Evolutionary conservation across 2,329 filamentous ascomycete genomes (phyloP), one percentile per base, ranked within the genome.

Genomic region (Trichoderma gracile): DNA sequence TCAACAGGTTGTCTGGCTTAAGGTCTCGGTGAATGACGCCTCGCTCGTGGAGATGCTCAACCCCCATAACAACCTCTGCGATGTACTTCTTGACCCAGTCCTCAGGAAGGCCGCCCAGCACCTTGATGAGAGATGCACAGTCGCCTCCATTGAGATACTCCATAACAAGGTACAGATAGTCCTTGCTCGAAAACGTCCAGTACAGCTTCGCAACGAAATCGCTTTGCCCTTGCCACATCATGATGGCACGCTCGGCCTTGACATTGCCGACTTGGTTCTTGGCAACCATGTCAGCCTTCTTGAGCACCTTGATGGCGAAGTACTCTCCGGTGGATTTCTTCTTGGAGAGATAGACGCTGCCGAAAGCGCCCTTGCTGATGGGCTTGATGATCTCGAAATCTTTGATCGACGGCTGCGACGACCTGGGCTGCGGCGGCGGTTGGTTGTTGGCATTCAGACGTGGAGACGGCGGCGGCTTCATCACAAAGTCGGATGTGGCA

Each of bases 221-320:
- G 75, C 96, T 99, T 77, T 98, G 93, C 23, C 95, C 95, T 79
- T 99, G 95, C 92, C 95, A 98, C 95, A 99, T 99, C 95, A 99
- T 98, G 74, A 99, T 99, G 23, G 96, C 96, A 69, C 95, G 87
- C 78, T 99, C 95, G 9, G 96, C 95, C 78, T 99, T 98, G 73
- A 99, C 95, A 73, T 99, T 99, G 70, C 95, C 97, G 70, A 99
- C 93, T 75, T 99, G 95, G 75, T 99, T 99, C 78, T 99, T 99
- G 67, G 95, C 95, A 67, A 99, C 92, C 95, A 99, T 99, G 81
- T 99, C 95, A n/a, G 95, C 93, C 78, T 99, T 99, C 75, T 98
- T 98, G 66, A 99, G 78, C 1, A 98, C 95, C 74, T 99, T 99
- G 80, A 99, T 98, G 10, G 95, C 95, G 75, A 94, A 99, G 76